Evolutionary conservation across 2,329 filamentous ascomycete species (phyloP), one percentile per base, ranked within the genome.

Genomic region (Whalleya microplaca): DNA sequence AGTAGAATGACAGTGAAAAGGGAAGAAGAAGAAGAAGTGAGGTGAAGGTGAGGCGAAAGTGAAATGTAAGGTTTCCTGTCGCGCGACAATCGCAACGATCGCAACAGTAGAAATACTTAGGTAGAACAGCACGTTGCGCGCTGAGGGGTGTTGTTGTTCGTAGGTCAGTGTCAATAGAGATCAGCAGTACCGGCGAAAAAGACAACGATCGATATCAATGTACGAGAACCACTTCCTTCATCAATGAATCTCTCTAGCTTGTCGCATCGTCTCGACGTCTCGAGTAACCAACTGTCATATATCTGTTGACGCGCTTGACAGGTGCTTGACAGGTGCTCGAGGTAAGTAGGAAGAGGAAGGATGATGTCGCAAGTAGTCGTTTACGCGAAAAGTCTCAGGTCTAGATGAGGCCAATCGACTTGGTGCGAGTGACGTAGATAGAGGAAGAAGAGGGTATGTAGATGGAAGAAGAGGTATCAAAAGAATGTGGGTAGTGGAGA

Each of bases 161-260:
- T 16, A 37, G 32, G 32, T 45, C 40, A 27, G 20, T 3, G n/a
- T 21, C 21, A 3, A 19, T 12, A n/a, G n/a, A n/a, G n/a, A 45
- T 45, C 20, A 16, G 27, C 10, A 23, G 47, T 42, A 42, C 40
- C n/a, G 40, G 21, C 40, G 42, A 50, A 37, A 37, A 16, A 41
- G 44, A 41, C 21, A 27, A 43, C n/a, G 29, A 48, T 51, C 52
- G 52, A 55, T 41, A 37, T 51, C 52, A 62, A 56, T 60, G 54
- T 58, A 56, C 59, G 51, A 56, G 51, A 62, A 62, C 51, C 55
- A 60, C 55, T 51, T 46, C 57, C 50, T 53, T 54, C 21, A 42
- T 52, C 41, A 58, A 37, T 59, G 43, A 44, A 43, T 43, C 19
- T 42, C 46, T 21, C 37, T 45, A 45, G 44, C 41, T 60, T 21